phyloP scores from a whole-genome alignment of 1,139 yeast genomes.

The Taphrina wiesneri region DNA sequence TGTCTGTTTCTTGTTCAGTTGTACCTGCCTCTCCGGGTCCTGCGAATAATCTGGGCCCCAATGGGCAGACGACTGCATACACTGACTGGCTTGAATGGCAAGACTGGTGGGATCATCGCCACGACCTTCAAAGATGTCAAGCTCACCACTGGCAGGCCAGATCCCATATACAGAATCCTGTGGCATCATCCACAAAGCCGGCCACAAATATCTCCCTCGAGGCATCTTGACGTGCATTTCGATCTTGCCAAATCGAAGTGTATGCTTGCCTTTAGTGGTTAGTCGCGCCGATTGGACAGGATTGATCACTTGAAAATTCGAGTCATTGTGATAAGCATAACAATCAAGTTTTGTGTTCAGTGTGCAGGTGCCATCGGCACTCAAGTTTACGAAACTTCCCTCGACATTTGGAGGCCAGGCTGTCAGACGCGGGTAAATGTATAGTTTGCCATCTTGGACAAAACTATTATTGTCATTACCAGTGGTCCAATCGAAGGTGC shows the following conservation, averaged over 20 bases:
- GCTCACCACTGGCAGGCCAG: conserved; percentile 40
- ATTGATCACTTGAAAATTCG: conserved; percentile 35
- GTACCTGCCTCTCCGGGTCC: conserved; percentile 28
- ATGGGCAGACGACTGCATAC: conserved; percentile 37
- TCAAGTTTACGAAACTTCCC: conserved; percentile 38
- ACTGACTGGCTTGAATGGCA: conserved; percentile 34
- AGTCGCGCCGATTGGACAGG: conserved; percentile 39
- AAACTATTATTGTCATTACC: conserved; percentile 35
- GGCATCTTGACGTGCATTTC: conserved; percentile 38
- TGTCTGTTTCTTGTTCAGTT: conserved; percentile 18
- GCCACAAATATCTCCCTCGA: conserved; percentile 39
- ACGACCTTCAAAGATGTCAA: conserved; percentile 38
- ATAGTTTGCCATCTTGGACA: conserved; percentile 37
- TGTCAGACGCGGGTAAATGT: conserved; percentile 38
- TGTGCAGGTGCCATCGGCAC: conserved; percentile 37
- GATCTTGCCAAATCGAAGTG: conserved; percentile 37
- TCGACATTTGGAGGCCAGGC: conserved; percentile 34
- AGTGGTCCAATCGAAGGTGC: conserved; percentile 39
- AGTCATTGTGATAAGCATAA: conserved; percentile 33
- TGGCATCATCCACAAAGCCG: conserved; percentile 40
- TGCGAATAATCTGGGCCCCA: conserved; percentile 37
- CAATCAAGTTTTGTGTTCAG: conserved; percentile 33
- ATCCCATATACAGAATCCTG: conserved; percentile 36
- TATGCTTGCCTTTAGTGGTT: conserved; percentile 35
- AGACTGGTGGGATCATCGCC: conserved; percentile 36